These are phyloP conservation scores for Blechomonas ayalai DNA, from an alignment of 208 protist species.

Conservation along the genomic window DNA sequence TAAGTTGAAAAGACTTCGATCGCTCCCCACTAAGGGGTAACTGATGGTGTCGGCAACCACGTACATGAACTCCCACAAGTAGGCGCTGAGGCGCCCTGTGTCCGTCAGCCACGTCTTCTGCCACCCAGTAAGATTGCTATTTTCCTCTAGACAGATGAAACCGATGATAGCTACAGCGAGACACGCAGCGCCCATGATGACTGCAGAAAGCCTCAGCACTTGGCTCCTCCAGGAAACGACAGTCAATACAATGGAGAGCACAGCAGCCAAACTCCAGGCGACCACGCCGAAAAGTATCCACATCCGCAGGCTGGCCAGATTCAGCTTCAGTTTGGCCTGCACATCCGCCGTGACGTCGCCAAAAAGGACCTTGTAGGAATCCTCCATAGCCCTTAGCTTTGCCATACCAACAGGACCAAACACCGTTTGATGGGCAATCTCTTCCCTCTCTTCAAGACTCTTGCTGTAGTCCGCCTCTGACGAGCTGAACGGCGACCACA, in stretches of 20 bases:
- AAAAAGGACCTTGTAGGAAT: background rate
- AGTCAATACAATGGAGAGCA: too few relatives aligned
- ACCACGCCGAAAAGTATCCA: too few relatives aligned
- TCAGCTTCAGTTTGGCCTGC: background rate
- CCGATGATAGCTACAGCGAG: too few relatives aligned
- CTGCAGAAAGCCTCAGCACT: too few relatives aligned
- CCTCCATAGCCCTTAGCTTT: background rate
- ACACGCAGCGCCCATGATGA: too few relatives aligned
- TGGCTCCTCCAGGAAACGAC: too few relatives aligned
- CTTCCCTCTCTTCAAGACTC: background rate
- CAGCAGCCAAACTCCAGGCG: too few relatives aligned
- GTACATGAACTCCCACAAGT: background rate
- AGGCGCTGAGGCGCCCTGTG: background rate
- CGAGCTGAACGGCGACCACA: conserved; percentile 3
- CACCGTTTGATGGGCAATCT: conserved; percentile 4
- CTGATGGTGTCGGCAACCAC: background rate
- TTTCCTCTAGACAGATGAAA: too few relatives aligned
- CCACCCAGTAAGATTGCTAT: too few relatives aligned
- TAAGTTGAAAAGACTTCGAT: background rate
- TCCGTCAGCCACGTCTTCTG: too few relatives aligned
- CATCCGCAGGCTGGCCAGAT: too few relatives aligned
- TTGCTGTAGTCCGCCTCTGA: background rate
- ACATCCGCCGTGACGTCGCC: too few relatives aligned
- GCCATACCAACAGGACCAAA: conserved; percentile 4
- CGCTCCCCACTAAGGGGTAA: conserved; percentile 2